Conservation (phyloP, 2,329 filamentous ascomycete genomes). For the Scytalidium sp. region DNA sequence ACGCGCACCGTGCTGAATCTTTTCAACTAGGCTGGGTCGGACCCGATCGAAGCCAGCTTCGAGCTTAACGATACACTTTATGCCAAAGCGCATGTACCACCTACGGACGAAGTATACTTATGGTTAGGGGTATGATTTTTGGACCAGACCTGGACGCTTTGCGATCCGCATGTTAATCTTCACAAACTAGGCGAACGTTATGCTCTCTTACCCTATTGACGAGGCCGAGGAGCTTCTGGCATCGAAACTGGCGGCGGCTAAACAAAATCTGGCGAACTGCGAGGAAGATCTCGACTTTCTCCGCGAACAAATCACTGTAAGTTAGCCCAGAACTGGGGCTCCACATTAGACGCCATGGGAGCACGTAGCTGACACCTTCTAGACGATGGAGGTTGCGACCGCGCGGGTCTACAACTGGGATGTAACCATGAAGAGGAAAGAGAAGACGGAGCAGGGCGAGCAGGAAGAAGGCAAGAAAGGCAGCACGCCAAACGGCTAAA, state of each 20-base stretch:
- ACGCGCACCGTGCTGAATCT: neutral
- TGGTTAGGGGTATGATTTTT: conserved; percentile 79
- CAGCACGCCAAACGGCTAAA: conserved; percentile 27
- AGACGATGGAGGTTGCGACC: conserved; percentile 84
- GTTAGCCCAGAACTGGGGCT: conserved; percentile 27
- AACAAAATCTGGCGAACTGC: conserved; percentile 78
- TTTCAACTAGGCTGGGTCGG: conserved; percentile 36
- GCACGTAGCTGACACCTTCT: conserved; percentile 3
- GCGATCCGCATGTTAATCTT: conserved; percentile 10
- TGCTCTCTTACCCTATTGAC: conserved; percentile 89
- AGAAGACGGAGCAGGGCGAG: conserved; percentile 64
- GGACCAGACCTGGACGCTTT: neutral
- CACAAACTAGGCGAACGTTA: conserved; percentile 75
- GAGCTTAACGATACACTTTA: conserved; percentile 96
- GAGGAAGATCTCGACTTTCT: conserved; percentile 96
- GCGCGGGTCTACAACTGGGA: conserved; percentile 99
- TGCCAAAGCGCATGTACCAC: conserved; percentile 78
- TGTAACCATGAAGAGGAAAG: conserved; percentile 90
- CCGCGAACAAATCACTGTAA: conserved; percentile 91
- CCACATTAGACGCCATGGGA: neutral
- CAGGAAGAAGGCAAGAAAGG: conserved; percentile 28
- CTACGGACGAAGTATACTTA: conserved; percentile 88
- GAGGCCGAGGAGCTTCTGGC: conserved; percentile 80
- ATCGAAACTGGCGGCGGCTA: conserved; percentile 75
- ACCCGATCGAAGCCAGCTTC: conserved; percentile 87